Evolutionary conservation across 2,329 filamentous ascomycete species (phyloP), one percentile per base, ranked within the genome.

Genomic region (Alternaria sp.): DNA sequence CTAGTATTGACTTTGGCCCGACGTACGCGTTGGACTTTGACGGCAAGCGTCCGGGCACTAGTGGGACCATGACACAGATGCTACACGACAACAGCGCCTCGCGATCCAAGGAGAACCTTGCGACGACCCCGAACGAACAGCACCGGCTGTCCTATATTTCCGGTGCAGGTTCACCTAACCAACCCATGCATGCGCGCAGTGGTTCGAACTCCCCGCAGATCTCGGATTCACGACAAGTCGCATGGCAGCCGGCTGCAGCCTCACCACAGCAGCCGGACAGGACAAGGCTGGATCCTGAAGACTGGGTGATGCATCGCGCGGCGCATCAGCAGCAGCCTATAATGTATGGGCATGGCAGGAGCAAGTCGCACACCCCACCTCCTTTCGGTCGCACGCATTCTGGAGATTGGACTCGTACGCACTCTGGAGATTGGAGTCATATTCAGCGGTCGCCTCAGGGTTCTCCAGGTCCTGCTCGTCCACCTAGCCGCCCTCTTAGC

Each of bases 1-100:
- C 93, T 1, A 82, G 86, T 5, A 87, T 97, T 66, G 90, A 97
- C 78, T 97, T 97, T 80, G 95, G 95, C 0, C 93, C 90, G 6
- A 97, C 94, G 0, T 82, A 92, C 71, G 90, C 91, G 63, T 90
- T 93, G 61, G 83, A 82, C 64, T 85, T 87, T 26, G 82, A 82
- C 46, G 83, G 81, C 18, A 84, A 83, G 69, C 84, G 86, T 9
- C 87, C 87, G n/a, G 83, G 78, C 45, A 88, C 87, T 2, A 85
- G 84, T 51, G 85, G 86, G 47, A 85, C 86, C 3, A 77, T 87
- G 61, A 85, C 79, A 0, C 80, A 81, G 55, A 75, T 67, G 20
- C 54, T 69, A 21, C 73, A 78, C 30, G 74, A 80, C 15, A 66
- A 60, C 14, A 64, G 66, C 10, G 63, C 67, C 55, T 75, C 75